Conservation (phyloP, 73 alveolate species). For the Breviolum minutum region DNA sequence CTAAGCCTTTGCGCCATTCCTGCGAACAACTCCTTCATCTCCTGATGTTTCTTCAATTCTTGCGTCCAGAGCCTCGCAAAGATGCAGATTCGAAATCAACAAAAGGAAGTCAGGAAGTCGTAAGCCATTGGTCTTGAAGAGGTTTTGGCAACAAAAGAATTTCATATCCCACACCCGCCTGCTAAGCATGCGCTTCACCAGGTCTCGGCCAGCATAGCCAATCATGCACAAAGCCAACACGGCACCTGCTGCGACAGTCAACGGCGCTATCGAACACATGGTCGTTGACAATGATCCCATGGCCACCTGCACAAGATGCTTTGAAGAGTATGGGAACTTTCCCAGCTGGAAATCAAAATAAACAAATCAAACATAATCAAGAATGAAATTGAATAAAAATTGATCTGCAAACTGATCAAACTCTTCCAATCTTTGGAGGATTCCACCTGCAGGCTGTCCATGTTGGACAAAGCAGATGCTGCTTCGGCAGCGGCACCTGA, state of each 20-base stretch:
- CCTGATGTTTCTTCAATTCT: neutral
- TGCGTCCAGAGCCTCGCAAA: constrained; percentile 1
- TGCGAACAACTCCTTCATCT: neutral
- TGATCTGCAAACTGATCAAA: no score
- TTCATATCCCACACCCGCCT: neutral
- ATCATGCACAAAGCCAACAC: constrained; percentile 67
- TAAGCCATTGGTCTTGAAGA: no score
- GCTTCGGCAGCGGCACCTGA: constrained; percentile 10
- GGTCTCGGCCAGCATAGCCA: constrained; percentile 51
- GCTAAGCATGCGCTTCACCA: constrained; percentile 43
- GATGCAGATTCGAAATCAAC: no score
- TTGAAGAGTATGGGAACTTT: neutral
- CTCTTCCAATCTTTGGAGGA: neutral
- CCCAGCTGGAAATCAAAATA: neutral
- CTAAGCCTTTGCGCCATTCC: constrained; percentile 11
- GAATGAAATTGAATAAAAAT: no score
- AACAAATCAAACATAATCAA: no score
- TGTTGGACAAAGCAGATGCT: constrained; percentile 23
- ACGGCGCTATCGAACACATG: constrained; percentile 27
- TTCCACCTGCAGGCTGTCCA: constrained; percentile 12
- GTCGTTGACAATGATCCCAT: constrained; percentile 29
- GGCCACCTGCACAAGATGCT: constrained; percentile 19
- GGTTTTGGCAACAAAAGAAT: no score
- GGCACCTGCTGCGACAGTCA: neutral
- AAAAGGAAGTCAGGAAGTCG: no score